These are phyloP conservation scores for Pelagomonas calceolata DNA, from an alignment of 108 stramenopile genomes.

Conservation along the genomic window DNA sequence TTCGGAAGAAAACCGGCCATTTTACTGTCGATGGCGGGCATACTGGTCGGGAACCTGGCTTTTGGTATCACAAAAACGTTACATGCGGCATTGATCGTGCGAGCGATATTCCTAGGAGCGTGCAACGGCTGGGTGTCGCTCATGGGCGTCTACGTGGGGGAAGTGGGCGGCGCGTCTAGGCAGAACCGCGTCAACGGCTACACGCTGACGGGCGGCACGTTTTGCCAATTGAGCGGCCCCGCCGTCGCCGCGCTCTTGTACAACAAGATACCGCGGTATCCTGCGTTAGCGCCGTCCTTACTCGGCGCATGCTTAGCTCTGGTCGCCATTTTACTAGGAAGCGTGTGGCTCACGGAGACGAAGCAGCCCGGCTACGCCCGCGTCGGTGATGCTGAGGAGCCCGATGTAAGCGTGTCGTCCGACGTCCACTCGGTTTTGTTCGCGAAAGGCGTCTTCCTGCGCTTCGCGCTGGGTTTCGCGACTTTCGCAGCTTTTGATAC, in stretches of 20 bases:
- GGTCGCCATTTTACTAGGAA: not conserved
- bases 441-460: not conserved
- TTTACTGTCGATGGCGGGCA: not conserved
- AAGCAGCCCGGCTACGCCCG: not conserved
- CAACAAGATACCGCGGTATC: not conserved
- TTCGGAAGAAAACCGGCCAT: not conserved
- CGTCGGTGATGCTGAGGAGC: not conserved
- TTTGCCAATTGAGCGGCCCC: not conserved
- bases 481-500: not conserved
- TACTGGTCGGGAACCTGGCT: not conserved
- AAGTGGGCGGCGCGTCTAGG: not conserved
- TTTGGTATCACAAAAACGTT: not conserved
- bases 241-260: not conserved
- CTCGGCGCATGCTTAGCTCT: not conserved
- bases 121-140: not conserved
- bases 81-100: not conserved
- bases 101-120: not conserved
- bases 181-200: not conserved
- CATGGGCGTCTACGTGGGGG: not conserved
- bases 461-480: not conserved
- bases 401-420: too few species aligned
- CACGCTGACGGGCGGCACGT: not conserved
- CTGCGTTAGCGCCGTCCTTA: not conserved
- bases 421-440: not conserved
- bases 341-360: not conserved